Evolutionary conservation across 2,329 filamentous ascomycete species (phyloP).

Genomic region (Ilyonectria mors-panacis): DNA sequence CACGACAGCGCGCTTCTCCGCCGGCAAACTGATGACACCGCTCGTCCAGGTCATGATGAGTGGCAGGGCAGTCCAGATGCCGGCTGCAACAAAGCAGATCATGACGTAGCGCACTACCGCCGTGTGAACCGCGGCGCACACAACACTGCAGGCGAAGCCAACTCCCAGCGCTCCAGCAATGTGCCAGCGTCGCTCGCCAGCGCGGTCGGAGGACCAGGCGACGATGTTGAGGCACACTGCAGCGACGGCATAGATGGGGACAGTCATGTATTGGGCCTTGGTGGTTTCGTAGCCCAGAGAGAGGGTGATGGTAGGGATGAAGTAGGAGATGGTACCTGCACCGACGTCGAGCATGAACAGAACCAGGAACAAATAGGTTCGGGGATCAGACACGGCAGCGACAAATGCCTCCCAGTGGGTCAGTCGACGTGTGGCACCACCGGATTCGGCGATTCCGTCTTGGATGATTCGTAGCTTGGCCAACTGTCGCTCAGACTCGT

Average conservation of each 20-base stretch:
- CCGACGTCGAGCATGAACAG: constrained; percentile 65
- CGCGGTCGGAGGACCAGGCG: constrained; percentile 29
- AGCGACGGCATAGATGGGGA: constrained; percentile 22
- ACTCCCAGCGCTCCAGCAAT: constrained; percentile 4
- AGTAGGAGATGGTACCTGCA: constrained; percentile 66
- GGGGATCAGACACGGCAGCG: constrained; percentile 24
- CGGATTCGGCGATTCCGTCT: constrained; percentile 19
- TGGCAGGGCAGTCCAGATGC: constrained; percentile 22
- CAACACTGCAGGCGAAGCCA: constrained; percentile 8
- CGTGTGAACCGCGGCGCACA: constrained; percentile 1
- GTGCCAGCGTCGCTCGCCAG: constrained; percentile 25
- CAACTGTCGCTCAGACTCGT: constrained; percentile 15
- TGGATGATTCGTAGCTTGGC: constrained; percentile 26
- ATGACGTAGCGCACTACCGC: constrained; percentile 28
- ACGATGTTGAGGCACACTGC: constrained; percentile 8
- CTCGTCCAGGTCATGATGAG: constrained; percentile 34
- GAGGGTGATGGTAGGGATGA: constrained; percentile 66
- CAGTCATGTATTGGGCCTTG: constrained; percentile 51
- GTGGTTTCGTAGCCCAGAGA: constrained; percentile 61
- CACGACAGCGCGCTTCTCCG: constrained; percentile 26
- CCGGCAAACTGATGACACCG: constrained; percentile 10
- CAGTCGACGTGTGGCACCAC: background rate
- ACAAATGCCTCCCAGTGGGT: constrained; percentile 30
- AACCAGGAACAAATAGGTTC: constrained; percentile 62
- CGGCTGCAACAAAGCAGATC: constrained; percentile 29